These are phyloP conservation scores for Penicillium dipodomyicola DNA, from an alignment of 495 filamentous ascomycete genomes.

Conservation along the genomic window DNA sequence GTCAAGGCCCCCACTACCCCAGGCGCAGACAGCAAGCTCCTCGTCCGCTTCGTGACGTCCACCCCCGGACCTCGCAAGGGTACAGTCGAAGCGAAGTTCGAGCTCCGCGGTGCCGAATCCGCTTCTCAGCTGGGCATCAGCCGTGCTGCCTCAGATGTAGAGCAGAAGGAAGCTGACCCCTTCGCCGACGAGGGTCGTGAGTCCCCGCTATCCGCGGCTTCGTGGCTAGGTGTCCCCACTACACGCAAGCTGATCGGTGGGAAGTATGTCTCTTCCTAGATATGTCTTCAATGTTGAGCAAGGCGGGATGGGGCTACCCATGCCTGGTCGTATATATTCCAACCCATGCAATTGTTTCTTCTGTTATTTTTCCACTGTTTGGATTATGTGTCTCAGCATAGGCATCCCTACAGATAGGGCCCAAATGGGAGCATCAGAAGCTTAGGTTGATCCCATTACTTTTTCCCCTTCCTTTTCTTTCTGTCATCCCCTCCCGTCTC, in stretches of 20 bases:
- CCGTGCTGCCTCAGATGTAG: slow-evolving; percentile 23
- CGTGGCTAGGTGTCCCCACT: slow-evolving; percentile 72
- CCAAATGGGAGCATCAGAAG: slow-evolving; percentile 2
- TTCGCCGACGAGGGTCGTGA: slow-evolving; percentile 62
- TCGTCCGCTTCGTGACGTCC: slow-evolving; percentile 76
- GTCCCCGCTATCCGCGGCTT: slow-evolving; percentile 38
- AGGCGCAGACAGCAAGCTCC: slow-evolving; percentile 61
- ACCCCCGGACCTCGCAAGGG: slow-evolving; percentile 73
- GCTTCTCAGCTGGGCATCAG: slow-evolving; percentile 63
- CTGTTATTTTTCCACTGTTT: not conserved
- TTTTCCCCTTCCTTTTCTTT: slow-evolving; percentile 14
- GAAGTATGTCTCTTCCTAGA: slow-evolving; percentile 58
- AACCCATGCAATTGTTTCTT: not conserved
- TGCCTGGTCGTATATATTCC: slow-evolving; percentile 16
- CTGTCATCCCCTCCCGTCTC: slow-evolving; percentile 13
- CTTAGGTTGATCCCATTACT: slow-evolving; percentile 9
- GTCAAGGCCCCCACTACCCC: slow-evolving; percentile 35
- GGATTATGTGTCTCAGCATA: not conserved
- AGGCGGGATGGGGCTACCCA: not conserved
- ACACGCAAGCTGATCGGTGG: slow-evolving; percentile 74
- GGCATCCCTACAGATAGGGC: not conserved
- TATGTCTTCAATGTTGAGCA: not conserved
- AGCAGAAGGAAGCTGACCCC: slow-evolving; percentile 53
- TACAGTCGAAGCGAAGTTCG: slow-evolving; percentile 78
- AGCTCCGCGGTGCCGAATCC: slow-evolving; percentile 56